Base-by-base conservation (phyloP, 495 filamentous ascomycete genomes). In the Zalerion maritima region DNA sequence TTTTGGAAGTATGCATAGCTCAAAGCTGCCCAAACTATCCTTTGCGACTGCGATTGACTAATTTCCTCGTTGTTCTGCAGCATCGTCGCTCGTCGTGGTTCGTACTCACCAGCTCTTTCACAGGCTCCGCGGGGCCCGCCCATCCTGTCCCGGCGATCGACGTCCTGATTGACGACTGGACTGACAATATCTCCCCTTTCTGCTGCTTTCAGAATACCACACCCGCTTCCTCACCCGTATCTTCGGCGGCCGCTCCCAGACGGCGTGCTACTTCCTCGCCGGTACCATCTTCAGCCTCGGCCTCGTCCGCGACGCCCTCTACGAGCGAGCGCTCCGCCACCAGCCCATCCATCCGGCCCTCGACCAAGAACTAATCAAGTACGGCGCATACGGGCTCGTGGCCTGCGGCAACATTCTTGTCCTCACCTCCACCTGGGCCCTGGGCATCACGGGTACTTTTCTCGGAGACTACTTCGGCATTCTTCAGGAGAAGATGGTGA, bases 401-500 rank as follows among this genome's bases (percentile, higher is more conserved):
- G 64, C 64, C 24, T 33, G 60, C 21, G 91, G 89, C 24, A 94
- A 93, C 45, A 54, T 80, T 31, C 71, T 97, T 11, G 89, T 97
- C 15, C 49, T 96, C 11, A 74, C 75, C 17, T 81, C 73, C 36
- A 96, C 92, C 60, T 94, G 75, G 71, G 78, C 74, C 16, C 69
- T 97, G n/a, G 89, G 89, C 24, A 64, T 97, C 36, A 96, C 89
- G 6, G 91, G 89, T 32, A 97, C 89, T 39, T 97, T 94, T 52
- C 63, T 97, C 15, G 89, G 89, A 33, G 89, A 97, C 60, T 97
- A 97, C 60, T 97, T 93, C 45, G 89, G 89, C 21, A 96, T 97
- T 47, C 63, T 97, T 38, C 91, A 96, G 89, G 85, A 94, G 46
- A 64, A 72, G 45, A 82, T 81, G 26, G 85, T 97, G 24, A 92